Conservation (phyloP, 306 rosid genomes). For the Trifolium pratense region DNA sequence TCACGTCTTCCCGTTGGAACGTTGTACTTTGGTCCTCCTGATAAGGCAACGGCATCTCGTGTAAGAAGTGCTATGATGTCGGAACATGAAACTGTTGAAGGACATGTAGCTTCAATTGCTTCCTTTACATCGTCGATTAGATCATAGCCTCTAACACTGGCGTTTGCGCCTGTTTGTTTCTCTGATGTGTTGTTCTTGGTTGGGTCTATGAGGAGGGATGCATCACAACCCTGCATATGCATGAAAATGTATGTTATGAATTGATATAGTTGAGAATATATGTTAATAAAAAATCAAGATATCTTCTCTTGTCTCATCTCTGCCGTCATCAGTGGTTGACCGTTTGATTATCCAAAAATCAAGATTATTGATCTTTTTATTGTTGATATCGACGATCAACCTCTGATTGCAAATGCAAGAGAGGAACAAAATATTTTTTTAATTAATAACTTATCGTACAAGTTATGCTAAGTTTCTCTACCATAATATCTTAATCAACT, state of each 20-base stretch:
- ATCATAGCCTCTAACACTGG: constrained; percentile 49
- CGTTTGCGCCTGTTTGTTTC: constrained; percentile 43
- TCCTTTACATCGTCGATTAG: constrained; percentile 54
- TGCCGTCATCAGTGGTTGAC: background rate
- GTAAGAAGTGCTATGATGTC: constrained; percentile 64
- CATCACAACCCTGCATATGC: constrained; percentile 59
- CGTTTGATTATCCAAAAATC: background rate
- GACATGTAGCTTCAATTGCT: constrained; percentile 54
- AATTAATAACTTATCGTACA: background rate
- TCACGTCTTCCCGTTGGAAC: constrained; percentile 60
- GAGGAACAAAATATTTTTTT: background rate
- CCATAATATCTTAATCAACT: background rate
- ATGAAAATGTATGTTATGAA: background rate
- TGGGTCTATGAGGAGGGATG: constrained; percentile 60
- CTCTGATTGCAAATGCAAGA: background rate
- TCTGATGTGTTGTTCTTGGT: constrained; percentile 34
- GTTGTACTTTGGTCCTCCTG: constrained; percentile 57
- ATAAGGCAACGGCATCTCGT: constrained; percentile 54
- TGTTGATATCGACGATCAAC: background rate
- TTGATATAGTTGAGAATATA: background rate
- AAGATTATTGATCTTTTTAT: background rate
- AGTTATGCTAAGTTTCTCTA: background rate
- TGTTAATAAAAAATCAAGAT: too few species aligned
- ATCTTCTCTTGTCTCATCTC: too few species aligned
- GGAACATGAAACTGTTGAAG: constrained; percentile 64